These are phyloP conservation scores for Rosa hybrid DNA, from an alignment of 331 rosid genomes.

Conservation along the genomic window DNA sequence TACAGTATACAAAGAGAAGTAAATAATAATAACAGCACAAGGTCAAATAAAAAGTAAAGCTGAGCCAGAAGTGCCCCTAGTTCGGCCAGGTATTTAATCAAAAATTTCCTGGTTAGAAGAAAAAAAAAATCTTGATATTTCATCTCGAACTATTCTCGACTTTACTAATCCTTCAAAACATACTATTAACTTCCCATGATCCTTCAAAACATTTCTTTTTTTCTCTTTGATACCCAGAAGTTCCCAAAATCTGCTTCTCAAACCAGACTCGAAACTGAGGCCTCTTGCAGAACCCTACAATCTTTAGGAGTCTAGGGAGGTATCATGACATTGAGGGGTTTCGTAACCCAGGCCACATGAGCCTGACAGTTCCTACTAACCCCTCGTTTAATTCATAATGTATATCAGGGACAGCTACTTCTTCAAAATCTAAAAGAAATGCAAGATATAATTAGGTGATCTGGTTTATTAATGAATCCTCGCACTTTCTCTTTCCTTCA, in stretches of 20 bases:
- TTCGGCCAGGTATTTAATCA: too few species aligned
- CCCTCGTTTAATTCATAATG: not conserved
- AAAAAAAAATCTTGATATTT: too few species aligned
- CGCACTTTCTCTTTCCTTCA: not conserved
- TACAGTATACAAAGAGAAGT: not conserved
- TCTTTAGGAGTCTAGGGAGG: not conserved
- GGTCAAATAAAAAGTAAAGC: not conserved
- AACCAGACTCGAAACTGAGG: not conserved
- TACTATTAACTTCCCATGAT: not conserved
- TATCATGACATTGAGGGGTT: not conserved
- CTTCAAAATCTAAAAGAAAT: not conserved
- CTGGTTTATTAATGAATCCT: not conserved
- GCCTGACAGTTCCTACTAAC: not conserved
- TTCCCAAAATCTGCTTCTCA: not conserved
- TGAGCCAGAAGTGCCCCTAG: not conserved
- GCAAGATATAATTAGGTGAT: not conserved
- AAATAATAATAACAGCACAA: too few species aligned
- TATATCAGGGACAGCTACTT: not conserved
- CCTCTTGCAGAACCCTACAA: not conserved
- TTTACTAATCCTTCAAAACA: not conserved
- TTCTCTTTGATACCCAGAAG: not conserved
- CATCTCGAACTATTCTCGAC: not conserved
- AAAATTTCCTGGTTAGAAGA: too few species aligned
- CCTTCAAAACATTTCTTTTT: too few species aligned
- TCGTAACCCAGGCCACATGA: not conserved